These are phyloP conservation scores for Sphaerulina populicola DNA, from an alignment of 2,329 filamentous ascomycete species.

Conservation along the genomic window DNA sequence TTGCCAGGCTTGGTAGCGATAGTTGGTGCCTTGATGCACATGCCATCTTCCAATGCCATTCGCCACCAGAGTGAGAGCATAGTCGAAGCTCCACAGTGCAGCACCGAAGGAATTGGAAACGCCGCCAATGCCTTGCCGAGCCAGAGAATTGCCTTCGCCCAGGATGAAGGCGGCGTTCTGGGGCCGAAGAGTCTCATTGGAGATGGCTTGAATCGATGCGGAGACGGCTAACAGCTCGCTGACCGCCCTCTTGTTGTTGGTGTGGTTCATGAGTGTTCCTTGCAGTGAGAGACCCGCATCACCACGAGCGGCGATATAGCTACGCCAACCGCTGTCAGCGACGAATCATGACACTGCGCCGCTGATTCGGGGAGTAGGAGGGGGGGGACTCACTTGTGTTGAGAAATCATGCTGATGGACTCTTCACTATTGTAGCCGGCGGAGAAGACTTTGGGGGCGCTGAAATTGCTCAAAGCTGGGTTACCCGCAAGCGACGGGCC, in stretches of 20 bases:
- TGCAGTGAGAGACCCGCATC: constrained; percentile 53
- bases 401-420: constrained; percentile 48
- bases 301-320: constrained; percentile 47
- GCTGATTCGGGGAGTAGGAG: background rate
- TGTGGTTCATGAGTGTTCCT: constrained; percentile 57
- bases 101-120: constrained; percentile 58
- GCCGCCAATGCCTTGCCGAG: constrained; percentile 53
- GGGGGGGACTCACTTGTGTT: constrained; percentile 48
- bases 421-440: constrained; percentile 44
- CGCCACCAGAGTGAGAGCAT: constrained; percentile 51
- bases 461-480: constrained; percentile 41
- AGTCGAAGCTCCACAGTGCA: constrained; percentile 57
- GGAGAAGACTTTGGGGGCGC: constrained; percentile 44
- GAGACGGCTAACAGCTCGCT: constrained; percentile 28
- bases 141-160: constrained; percentile 55
- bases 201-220: constrained; percentile 44
- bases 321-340: constrained; percentile 34
- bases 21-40: constrained; percentile 58
- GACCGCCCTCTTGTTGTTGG: constrained; percentile 31
- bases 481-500: constrained; percentile 51
- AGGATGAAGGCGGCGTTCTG: constrained; percentile 46
- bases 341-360: background rate
- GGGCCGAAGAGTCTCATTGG: constrained; percentile 41
- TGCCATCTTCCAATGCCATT: constrained; percentile 50
- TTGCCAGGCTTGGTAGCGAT: constrained; percentile 55